These are phyloP conservation scores for Porodaedalea pini DNA, from an alignment of 1,284 basidiomycete genomes.

Conservation along the genomic window DNA sequence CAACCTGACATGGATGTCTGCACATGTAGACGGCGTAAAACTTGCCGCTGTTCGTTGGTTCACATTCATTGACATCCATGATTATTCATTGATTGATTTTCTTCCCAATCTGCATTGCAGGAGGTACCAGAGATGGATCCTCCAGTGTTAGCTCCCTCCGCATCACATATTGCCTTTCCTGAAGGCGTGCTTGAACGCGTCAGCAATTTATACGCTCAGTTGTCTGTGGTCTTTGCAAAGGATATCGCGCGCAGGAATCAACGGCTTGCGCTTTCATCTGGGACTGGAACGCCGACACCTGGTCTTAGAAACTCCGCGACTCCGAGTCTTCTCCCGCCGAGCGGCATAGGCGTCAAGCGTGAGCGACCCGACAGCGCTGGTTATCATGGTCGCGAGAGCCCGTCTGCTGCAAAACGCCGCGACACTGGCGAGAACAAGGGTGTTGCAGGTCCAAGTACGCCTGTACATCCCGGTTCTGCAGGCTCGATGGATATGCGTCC, in stretches of 20 bases:
- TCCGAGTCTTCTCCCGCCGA: constrained; percentile 23
- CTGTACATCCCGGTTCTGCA: constrained; percentile 28
- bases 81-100: background rate
- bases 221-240: constrained; percentile 58
- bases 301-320: constrained; percentile 19
- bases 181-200: constrained; percentile 48
- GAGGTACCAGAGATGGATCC: constrained; percentile 14
- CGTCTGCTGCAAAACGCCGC: constrained; percentile 55
- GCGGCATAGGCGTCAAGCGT: constrained; percentile 47
- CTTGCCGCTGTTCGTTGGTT: background rate
- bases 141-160: constrained; percentile 22
- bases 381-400: constrained; percentile 23
- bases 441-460: constrained; percentile 21
- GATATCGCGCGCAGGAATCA: constrained; percentile 53
- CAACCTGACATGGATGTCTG: constrained; percentile 67
- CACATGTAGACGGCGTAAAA: constrained; percentile 47
- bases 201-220: constrained; percentile 56
- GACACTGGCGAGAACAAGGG: constrained; percentile 53
- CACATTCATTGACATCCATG: background rate
- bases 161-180: constrained; percentile 35
- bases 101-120: background rate
- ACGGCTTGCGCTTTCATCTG: constrained; percentile 15
- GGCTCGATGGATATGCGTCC: constrained; percentile 28
- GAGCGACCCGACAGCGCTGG: constrained; percentile 52
- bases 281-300: constrained; percentile 3